Percentiles rank a stretch among this genome's conserved stretches.
These are phyloP conservation scores for Physcomitrium patens DNA, from an alignment of 225 moss, liverwort and hornwort species.

Conservation along the genomic window DNA sequence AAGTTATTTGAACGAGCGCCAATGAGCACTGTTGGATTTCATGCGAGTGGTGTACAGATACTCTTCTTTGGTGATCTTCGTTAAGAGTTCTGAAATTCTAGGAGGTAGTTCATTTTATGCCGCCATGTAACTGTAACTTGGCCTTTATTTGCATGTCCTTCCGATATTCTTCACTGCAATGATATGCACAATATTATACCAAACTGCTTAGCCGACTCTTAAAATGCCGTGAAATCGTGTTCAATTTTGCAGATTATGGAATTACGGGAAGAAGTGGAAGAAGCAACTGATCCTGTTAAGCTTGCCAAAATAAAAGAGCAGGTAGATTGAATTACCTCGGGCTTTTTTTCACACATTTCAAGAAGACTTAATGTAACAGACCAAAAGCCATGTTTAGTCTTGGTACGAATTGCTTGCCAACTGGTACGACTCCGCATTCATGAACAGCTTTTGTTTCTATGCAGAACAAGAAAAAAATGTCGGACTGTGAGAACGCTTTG, in stretches of 20 bases:
- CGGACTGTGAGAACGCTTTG: constrained; percentile 60
- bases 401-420: constrained; percentile 15
- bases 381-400: neutral
- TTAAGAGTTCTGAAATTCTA: no score
- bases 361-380: neutral
- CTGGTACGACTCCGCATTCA: neutral
- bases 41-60: no score
- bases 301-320: constrained; percentile 66
- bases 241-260: constrained; percentile 78
- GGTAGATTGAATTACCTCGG: constrained; percentile 37
- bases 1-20: no score
- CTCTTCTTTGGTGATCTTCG: no score
- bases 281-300: constrained; percentile 49
- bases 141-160: neutral
- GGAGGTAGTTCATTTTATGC: no score
- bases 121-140: no score
- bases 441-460: constrained; percentile 3
- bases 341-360: neutral
- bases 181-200: constrained; percentile 2
- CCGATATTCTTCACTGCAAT: neutral
- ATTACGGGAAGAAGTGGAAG: constrained; percentile 70
- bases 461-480: constrained; percentile 73
- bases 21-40: no score
- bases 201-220: neutral
- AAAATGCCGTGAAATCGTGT: constrained; percentile 10